These are phyloP conservation scores for Sporisorium reilianum DNA, from an alignment of 1,284 basidiomycete genomes.

Conservation along the genomic window DNA sequence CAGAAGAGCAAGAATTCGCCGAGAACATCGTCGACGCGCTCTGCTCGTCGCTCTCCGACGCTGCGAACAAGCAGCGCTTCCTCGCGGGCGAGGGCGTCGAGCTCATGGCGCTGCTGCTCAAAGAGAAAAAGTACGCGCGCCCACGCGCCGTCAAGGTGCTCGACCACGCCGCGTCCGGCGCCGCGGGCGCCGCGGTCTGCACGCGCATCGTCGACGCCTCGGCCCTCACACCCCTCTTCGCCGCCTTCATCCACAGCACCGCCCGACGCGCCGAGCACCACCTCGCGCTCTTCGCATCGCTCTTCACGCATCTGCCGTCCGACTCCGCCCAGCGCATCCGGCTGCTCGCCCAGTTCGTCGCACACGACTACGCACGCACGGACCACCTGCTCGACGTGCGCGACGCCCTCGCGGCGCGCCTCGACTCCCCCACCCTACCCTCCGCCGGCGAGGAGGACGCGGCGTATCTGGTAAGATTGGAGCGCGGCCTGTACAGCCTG, in stretches of 20 bases:
- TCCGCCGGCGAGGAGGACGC: conserved; percentile 78
- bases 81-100: conserved; percentile 92
- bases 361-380: conserved; percentile 88
- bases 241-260: conserved; percentile 82
- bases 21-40: conserved; percentile 92
- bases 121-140: conserved; percentile 79
- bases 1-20: conserved; percentile 96
- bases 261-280: background rate
- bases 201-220: conserved; percentile 79
- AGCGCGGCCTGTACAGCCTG: conserved; percentile 86
- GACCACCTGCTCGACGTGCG: conserved; percentile 91
- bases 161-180: conserved; percentile 91
- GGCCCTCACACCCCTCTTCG: conserved; percentile 89
- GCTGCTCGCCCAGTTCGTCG: conserved; percentile 91
- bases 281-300: no score
- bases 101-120: conserved; percentile 93
- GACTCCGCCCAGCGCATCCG: conserved; percentile 85
- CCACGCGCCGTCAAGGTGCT: conserved; percentile 76
- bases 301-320: conserved; percentile 88
- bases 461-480: conserved; percentile 85
- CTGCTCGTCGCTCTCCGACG: conserved; percentile 77
- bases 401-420: conserved; percentile 76
- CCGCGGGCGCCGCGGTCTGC: conserved; percentile 71
- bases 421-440: conserved; percentile 76
- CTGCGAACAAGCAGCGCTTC: conserved; percentile 41